Evolutionary conservation across 208 protist genomes (phyloP).

Genomic region (Balamuthia mandrillaris): DNA sequence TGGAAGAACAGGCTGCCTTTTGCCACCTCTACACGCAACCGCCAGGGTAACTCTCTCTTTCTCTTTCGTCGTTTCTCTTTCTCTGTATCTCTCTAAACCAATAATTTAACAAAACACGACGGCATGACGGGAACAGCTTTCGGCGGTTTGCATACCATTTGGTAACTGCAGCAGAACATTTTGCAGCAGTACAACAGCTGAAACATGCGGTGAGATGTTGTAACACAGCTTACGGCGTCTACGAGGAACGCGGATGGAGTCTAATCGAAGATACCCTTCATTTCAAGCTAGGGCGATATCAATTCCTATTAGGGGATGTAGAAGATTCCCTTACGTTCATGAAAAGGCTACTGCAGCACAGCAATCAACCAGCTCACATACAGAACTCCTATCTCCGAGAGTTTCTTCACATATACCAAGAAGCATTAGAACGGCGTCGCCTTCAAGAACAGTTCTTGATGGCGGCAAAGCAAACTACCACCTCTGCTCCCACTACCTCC

Average conservation of each 20-base stretch:
- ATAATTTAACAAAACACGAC: too few relatives aligned
- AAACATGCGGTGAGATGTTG: not conserved
- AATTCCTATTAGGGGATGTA: not conserved
- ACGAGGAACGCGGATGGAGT: conserved; percentile 6
- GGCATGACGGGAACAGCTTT: too few relatives aligned
- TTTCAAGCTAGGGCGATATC: not conserved
- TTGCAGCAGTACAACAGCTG: not conserved
- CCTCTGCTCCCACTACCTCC: too few relatives aligned
- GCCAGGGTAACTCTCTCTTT: too few relatives aligned
- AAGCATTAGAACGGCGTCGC: not conserved
- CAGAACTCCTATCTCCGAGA: not conserved
- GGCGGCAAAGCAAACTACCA: not conserved
- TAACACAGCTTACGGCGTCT: not conserved
- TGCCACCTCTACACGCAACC: too few relatives aligned
- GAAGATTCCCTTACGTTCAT: not conserved
- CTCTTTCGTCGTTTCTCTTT: too few relatives aligned
- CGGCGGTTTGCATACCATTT: not conserved
- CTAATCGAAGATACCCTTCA: not conserved
- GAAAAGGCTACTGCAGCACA: not conserved
- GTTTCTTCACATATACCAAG: not conserved
- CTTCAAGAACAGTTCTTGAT: not conserved
- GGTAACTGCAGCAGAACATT: not conserved
- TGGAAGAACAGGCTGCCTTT: too few relatives aligned
- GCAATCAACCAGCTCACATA: not conserved
- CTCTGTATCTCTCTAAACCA: too few relatives aligned